Evolutionary conservation across 208 protist genomes (phyloP).

Genomic region (Trypanosoma congolense): DNA sequence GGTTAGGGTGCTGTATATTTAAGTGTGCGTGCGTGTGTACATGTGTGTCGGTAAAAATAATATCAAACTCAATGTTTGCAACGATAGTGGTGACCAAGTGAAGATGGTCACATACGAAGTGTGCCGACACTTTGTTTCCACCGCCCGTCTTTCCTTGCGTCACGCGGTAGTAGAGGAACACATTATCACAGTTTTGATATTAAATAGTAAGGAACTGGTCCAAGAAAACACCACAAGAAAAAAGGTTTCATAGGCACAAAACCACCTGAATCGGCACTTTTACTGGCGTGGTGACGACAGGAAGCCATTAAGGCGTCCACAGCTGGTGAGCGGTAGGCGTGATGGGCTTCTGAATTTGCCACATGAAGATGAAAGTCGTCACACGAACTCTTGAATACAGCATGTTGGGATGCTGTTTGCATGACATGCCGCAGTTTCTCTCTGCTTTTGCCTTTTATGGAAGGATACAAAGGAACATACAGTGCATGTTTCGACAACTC

Average conservation of each 20-base stretch:
- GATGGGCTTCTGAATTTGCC: not conserved
- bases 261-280: not conserved
- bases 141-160: no score
- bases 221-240: slow-evolving; percentile 13
- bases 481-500: slow-evolving; percentile 27
- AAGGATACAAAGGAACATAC: slow-evolving; percentile 32
- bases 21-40: no score
- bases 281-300: not conserved
- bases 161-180: no score
- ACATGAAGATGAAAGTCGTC: slow-evolving; percentile 16
- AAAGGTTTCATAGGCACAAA: slow-evolving; percentile 11
- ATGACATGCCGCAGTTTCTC: slow-evolving; percentile 12
- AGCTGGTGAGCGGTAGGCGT: slow-evolving; percentile 19
- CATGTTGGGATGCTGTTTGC: slow-evolving; percentile 6
- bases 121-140: no score
- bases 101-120: no score
- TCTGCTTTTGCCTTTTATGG: slow-evolving; percentile 14
- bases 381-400: slow-evolving; percentile 16
- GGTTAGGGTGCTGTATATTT: no score
- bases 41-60: no score
- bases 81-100: no score
- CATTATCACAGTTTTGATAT: slow-evolving; percentile 22
- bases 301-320: slow-evolving; percentile 12
- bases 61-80: no score
- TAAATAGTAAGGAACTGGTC: slow-evolving; percentile 15